These are phyloP conservation scores for Acanthamoeba healyi DNA, from an alignment of 208 protist genomes.

Conservation along the genomic window DNA sequence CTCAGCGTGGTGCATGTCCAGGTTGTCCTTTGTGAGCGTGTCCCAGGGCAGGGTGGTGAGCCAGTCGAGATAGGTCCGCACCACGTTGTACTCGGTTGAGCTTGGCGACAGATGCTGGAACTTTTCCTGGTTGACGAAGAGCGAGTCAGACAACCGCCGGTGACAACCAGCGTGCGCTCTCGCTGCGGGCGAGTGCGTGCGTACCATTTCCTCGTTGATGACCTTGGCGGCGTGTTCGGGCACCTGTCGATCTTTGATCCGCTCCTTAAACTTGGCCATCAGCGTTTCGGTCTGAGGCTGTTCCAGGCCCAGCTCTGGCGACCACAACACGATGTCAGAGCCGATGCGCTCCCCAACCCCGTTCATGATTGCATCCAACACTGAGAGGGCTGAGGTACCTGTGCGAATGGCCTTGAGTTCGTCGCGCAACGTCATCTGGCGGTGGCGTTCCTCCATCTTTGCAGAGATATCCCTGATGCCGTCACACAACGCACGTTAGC, in stretches of 20 bases:
- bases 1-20: slow-evolving; percentile 86
- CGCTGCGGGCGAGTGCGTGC: neutral
- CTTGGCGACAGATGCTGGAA: slow-evolving; percentile 34
- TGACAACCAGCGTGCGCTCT: neutral
- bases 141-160: neutral
- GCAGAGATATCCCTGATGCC: slow-evolving; percentile 13
- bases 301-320: slow-evolving; percentile 35
- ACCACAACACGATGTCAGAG: neutral
- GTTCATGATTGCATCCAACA: too few species aligned
- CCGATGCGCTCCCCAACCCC: too few species aligned
- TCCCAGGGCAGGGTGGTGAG: slow-evolving; percentile 92
- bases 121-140: neutral
- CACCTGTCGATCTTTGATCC: slow-evolving; percentile 4
- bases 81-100: slow-evolving; percentile 80
- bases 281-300: slow-evolving; percentile 67
- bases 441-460: slow-evolving; percentile 58
- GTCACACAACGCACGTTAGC: too few species aligned
- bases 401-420: slow-evolving; percentile 66
- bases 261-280: slow-evolving; percentile 68
- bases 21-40: slow-evolving; percentile 85
- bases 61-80: slow-evolving; percentile 93
- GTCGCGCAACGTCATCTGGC: slow-evolving; percentile 40
- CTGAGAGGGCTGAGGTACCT: neutral
- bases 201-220: slow-evolving; percentile 80
- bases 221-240: slow-evolving; percentile 61